These are phyloP conservation scores for Capsicum chinense DNA, from an alignment of 257 asterid species.

Conservation along the genomic window DNA sequence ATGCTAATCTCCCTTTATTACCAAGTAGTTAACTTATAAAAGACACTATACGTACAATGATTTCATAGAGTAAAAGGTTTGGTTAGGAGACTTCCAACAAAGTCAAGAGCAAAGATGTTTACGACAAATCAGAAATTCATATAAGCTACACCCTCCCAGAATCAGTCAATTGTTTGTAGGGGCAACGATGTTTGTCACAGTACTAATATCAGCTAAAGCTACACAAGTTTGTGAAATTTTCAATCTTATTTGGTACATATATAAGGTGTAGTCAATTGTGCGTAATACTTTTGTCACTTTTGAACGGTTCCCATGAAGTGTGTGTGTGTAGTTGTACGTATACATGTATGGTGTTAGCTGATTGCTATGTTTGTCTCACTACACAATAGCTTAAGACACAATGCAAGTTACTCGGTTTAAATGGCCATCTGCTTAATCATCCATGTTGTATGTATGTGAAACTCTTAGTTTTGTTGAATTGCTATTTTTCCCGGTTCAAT, in stretches of 20 bases:
- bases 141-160: constrained; percentile 12
- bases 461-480: not conserved
- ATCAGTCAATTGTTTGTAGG: constrained; percentile 27
- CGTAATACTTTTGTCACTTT: not conserved
- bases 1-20: not conserved
- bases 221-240: not conserved
- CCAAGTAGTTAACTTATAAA: not conserved
- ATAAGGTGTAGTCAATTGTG: not conserved
- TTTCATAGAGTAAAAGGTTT: too few species aligned
- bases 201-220: constrained; percentile 12
- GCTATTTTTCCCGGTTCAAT: not conserved
- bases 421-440: not conserved
- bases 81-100: too few species aligned
- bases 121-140: not conserved
- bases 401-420: not conserved
- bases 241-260: not conserved
- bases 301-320: not conserved
- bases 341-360: not conserved
- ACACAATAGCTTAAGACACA: not conserved
- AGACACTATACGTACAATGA: not conserved
- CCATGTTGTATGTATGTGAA: not conserved
- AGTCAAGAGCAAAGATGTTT: too few species aligned
- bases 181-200: not conserved
- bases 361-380: not conserved
- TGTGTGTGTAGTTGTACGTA: not conserved